These are phyloP conservation scores for Paratinospora sagittata DNA, from an alignment of 164 flowering plant species.

Conservation along the genomic window DNA sequence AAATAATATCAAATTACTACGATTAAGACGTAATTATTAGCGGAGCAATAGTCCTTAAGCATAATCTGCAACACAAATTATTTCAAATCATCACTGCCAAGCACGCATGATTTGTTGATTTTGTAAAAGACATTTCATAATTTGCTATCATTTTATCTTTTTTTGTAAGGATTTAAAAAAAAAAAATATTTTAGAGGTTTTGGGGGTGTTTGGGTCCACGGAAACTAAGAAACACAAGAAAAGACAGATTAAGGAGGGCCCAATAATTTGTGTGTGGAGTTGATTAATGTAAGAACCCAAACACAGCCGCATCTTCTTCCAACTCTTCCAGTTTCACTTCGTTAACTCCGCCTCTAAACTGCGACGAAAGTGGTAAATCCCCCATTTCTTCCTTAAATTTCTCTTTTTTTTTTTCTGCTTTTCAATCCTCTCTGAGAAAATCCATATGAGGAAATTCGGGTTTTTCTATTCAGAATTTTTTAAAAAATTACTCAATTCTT, in stretches of 20 bases:
- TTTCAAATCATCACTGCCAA: too few relatives aligned
- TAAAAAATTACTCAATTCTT: neutral
- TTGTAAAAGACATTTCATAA: too few relatives aligned
- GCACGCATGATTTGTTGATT: too few relatives aligned
- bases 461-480: neutral
- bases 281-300: neutral
- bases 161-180: too few relatives aligned
- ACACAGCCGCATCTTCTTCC: neutral
- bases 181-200: too few relatives aligned
- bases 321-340: neutral
- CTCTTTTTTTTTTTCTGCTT: neutral
- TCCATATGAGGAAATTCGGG: neutral
- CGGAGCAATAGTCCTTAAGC: too few relatives aligned
- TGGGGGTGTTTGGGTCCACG: neutral
- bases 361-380: slow-evolving; percentile 9
- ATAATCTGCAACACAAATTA: too few relatives aligned
- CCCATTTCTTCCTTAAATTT: neutral
- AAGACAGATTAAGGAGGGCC: neutral
- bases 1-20: too few relatives aligned
- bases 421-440: neutral
- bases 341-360: neutral
- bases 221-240: neutral
- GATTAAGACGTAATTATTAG: too few relatives aligned
- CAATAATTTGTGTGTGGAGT: neutral
- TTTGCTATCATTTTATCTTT: too few relatives aligned